Conservation (phyloP, 192 early-diverging fungal genomes). For the Coemansia sp. region DNA sequence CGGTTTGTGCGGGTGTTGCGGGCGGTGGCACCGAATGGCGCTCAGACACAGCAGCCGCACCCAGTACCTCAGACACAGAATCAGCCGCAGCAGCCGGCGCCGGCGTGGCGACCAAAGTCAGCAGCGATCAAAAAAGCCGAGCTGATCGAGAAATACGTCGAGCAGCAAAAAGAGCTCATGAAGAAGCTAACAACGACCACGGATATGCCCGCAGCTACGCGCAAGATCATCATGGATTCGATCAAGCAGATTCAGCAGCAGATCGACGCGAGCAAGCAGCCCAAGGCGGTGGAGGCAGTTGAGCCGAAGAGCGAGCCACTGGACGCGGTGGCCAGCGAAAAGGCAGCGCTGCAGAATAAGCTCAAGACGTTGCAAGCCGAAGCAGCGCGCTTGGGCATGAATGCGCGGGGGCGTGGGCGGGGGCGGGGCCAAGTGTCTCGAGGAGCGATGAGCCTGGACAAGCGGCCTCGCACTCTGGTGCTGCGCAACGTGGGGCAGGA, state of each 20-base stretch:
- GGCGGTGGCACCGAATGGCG: conserved; percentile 5
- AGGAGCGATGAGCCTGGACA: conserved; percentile 44
- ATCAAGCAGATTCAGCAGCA: conserved; percentile 49
- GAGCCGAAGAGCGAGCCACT: not conserved
- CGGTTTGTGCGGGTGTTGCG: conserved; percentile 39
- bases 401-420: conserved; percentile 6
- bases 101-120: conserved; percentile 46
- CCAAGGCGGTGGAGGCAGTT: not conserved
- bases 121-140: conserved; percentile 48
- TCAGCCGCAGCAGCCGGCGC: not conserved
- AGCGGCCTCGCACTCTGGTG: conserved; percentile 41
- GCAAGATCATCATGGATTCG: conserved; percentile 55
- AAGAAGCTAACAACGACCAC: conserved; percentile 41
- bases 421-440: conserved; percentile 11
- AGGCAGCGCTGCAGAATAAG: conserved; percentile 36
- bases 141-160: conserved; percentile 47
- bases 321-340: conserved; percentile 17
- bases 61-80: not conserved
- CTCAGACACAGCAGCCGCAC: not conserved
- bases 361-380: conserved; percentile 33
- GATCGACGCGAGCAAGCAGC: conserved; percentile 34
- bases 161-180: conserved; percentile 53
- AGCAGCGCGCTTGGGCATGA: conserved; percentile 27
- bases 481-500: conserved; percentile 30
- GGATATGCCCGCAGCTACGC: conserved; percentile 42